Evolutionary conservation across 257 asterid species (phyloP).

Genomic region (Pogostemon cablin): DNA sequence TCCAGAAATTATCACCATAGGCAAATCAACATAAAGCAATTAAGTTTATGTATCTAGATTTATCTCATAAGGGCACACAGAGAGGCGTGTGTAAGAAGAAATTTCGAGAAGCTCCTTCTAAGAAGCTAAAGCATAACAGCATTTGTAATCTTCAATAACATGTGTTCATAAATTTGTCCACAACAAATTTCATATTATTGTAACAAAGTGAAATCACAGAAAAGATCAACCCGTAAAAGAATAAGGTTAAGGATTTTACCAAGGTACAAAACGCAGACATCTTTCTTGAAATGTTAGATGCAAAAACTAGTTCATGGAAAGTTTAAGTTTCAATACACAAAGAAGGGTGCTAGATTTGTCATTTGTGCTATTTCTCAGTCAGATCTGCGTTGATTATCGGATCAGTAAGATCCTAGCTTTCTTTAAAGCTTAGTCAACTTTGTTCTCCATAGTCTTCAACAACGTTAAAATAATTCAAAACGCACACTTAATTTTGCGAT

Average conservation of each 20-base stretch:
- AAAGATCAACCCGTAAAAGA: background rate
- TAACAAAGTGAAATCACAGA: no score
- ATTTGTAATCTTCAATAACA: slow-evolving; percentile 6
- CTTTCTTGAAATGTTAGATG: background rate
- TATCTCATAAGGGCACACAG: background rate
- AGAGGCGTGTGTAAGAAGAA: background rate
- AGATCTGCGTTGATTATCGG: slow-evolving; percentile 30
- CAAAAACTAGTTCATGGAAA: background rate
- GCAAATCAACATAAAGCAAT: background rate
- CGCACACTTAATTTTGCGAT: slow-evolving; percentile 2
- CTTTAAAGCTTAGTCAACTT: background rate
- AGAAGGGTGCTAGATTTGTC: background rate
- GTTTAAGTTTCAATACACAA: background rate
- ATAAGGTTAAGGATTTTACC: background rate
- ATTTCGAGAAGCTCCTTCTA: background rate
- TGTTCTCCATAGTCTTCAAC: background rate
- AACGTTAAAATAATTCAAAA: background rate
- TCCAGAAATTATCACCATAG: background rate
- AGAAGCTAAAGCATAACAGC: slow-evolving; percentile 13
- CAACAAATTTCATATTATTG: background rate
- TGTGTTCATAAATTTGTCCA: background rate
- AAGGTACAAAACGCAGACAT: background rate
- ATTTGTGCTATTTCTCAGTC: slow-evolving; percentile 19
- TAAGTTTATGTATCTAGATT: background rate
- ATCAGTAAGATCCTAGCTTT: background rate